These are phyloP conservation scores for Claviceps sp. DNA, from an alignment of 2,329 filamentous ascomycete species.

Conservation along the genomic window DNA sequence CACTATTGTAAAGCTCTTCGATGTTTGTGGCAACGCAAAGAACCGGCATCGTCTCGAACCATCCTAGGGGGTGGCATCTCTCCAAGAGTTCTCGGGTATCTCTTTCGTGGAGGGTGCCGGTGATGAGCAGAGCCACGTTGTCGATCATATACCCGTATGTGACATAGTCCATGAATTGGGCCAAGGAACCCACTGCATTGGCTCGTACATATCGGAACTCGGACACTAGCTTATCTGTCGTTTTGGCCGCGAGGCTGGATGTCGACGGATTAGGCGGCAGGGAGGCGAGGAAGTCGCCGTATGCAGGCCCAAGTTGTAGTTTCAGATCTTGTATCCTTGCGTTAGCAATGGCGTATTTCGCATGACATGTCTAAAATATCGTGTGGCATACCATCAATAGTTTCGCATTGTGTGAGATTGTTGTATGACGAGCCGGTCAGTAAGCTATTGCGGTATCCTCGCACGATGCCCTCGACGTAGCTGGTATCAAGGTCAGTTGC, in stretches of 20 bases:
- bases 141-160: conserved; percentile 99
- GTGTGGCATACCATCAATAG: conserved; percentile 60
- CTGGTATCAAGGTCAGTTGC: conserved; percentile 33
- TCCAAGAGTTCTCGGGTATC: conserved; percentile 93
- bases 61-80: conserved; percentile 89
- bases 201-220: conserved; percentile 95
- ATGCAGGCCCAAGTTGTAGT: conserved; percentile 89
- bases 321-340: conserved; percentile 63
- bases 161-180: conserved; percentile 94
- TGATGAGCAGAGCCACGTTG: conserved; percentile 95
- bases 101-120: conserved; percentile 90
- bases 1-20: conserved; percentile 96
- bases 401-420: conserved; percentile 96
- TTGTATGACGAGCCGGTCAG: conserved; percentile 82
- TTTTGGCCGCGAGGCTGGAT: conserved; percentile 84
- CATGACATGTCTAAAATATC: neutral
- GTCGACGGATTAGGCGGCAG: conserved; percentile 95
- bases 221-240: conserved; percentile 93
- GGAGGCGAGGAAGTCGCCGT: conserved; percentile 89
- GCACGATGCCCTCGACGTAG: conserved; percentile 94
- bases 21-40: conserved; percentile 97
- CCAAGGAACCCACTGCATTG: conserved; percentile 80
- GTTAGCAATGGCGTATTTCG: neutral
- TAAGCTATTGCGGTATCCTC: conserved; percentile 89
- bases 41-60: conserved; percentile 98